phyloP scores from a whole-genome alignment of 139 green algal genomes.

The Coelastrella sp. region DNA sequence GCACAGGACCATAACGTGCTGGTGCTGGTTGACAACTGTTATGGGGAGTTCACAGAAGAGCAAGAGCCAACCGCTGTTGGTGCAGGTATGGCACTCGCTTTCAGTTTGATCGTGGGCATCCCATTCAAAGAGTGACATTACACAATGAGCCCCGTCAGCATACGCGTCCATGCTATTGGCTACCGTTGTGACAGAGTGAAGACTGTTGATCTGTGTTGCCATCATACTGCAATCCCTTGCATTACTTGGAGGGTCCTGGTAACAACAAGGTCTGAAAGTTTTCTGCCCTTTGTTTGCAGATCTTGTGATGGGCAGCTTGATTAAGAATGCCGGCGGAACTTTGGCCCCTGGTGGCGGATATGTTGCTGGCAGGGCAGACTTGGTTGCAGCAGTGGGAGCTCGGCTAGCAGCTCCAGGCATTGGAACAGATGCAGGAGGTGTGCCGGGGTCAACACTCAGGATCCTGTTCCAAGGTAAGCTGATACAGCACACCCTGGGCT shows the following conservation, averaged over 20 bases:
- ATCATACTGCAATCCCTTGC: background rate
- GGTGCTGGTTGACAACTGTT: constrained; percentile 98
- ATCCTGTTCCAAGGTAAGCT: constrained; percentile 83
- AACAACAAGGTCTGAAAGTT: no score
- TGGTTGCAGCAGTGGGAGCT: constrained; percentile 81
- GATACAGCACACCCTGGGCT: no score
- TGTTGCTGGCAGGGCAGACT: constrained; percentile 83
- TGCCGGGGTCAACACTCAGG: constrained; percentile 78
- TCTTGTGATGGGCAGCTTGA: constrained; percentile 93
- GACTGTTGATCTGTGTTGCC: no score
- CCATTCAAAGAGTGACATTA: background rate
- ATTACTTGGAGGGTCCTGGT: no score
- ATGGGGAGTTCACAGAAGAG: constrained; percentile 95
- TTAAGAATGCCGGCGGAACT: constrained; percentile 95
- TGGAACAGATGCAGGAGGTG: constrained; percentile 85
- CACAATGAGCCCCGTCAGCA: no score
- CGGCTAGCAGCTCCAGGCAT: constrained; percentile 90
- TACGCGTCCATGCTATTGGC: no score
- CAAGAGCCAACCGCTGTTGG: constrained; percentile 89
- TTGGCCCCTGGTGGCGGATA: constrained; percentile 93
- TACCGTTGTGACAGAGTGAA: no score
- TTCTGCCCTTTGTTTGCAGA: constrained; percentile 63
- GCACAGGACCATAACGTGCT: constrained; percentile 71
- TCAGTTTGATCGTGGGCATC: background rate
- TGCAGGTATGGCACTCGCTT: constrained; percentile 39